phyloP scores from a whole-genome alignment of 306 rosid species.

The Canavalia ensiformis region DNA sequence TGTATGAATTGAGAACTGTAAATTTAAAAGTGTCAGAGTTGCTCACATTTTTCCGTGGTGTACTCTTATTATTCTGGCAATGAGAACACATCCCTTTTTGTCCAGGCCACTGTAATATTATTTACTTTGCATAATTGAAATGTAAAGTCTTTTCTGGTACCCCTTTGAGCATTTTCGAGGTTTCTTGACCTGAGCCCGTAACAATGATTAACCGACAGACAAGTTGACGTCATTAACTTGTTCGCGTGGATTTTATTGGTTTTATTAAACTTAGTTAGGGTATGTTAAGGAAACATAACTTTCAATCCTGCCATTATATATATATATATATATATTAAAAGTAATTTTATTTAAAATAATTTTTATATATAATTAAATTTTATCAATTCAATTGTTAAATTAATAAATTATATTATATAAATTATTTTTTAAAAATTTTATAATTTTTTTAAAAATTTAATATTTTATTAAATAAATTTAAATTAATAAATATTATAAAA shows the following conservation, averaged over 20 bases:
- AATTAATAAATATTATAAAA: too few relatives aligned
- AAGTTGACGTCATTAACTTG: neutral
- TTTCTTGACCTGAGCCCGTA: too few relatives aligned
- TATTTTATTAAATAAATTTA: too few relatives aligned
- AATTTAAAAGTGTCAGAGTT: conserved; percentile 43
- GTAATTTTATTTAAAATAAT: too few relatives aligned
- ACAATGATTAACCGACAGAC: too few relatives aligned
- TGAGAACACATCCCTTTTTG: conserved; percentile 52
- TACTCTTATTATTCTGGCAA: conserved; percentile 43
- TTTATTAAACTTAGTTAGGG: neutral
- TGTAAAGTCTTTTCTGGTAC: conserved; percentile 24
- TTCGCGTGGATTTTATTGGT: neutral
- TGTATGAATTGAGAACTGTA: conserved; percentile 54
- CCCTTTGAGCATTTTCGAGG: neutral
- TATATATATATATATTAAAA: too few relatives aligned
- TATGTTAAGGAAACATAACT: neutral
- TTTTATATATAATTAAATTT: too few relatives aligned
- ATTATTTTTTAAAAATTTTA: too few relatives aligned
- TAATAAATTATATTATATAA: too few relatives aligned
- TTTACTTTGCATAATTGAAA: neutral
- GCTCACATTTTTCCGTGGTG: conserved; percentile 46
- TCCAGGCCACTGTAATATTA: conserved; percentile 32
- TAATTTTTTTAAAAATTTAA: too few relatives aligned
- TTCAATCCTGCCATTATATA: neutral
- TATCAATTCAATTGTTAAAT: too few relatives aligned